Evolutionary conservation across 768 basidiomycete species (phyloP), one percentile per base, ranked within the genome.

Genomic region (Pisolithus orientalis): DNA sequence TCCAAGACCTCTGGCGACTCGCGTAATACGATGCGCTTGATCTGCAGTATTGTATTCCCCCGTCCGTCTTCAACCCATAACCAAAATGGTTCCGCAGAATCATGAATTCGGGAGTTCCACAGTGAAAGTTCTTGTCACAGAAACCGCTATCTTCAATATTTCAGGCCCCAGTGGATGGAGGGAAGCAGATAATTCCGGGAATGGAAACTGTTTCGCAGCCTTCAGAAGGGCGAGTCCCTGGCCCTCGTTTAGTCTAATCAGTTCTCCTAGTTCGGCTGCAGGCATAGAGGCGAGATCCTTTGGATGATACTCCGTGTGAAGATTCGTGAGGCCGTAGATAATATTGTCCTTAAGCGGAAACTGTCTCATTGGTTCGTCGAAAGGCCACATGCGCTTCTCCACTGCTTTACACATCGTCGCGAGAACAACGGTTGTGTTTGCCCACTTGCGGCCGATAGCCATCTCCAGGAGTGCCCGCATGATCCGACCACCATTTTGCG

Each of bases 401-500:
- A 95, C 79, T 3, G 92, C 90, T 67, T 98, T 98, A 74, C 92
- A 91, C 70, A 99, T 80, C 3, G 85, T 84, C 77, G 94, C 84
- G 24, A 98, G 78, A 10, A 88, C 85, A 2, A 79, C 75, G 10
- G 87, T 81, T 39, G 84, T 85, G 58, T 77, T 83, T 3, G 94
- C 94, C 90, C 90, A 97, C 66, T 94, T 93, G 56, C 80, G 82
- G 65, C 91, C 92, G 61, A 98, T 80, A 0, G 90, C 92, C 29
- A 98, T 95, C 65, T 99, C 96, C 14, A 97, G 79, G 1, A 99
- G 75, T 40, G 94, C 91, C n/a, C 96, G 84, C 50, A 91, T 78
- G 57, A 99, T 98, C 54, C 96, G 88, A 16, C 88, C 94, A 14
- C 86, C 90, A 61, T 98, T 99, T 64, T 97, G 94, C 24, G 94